phyloP scores from a whole-genome alignment of 2,329 filamentous ascomycete genomes.

The Huntiella abstrusa region DNA sequence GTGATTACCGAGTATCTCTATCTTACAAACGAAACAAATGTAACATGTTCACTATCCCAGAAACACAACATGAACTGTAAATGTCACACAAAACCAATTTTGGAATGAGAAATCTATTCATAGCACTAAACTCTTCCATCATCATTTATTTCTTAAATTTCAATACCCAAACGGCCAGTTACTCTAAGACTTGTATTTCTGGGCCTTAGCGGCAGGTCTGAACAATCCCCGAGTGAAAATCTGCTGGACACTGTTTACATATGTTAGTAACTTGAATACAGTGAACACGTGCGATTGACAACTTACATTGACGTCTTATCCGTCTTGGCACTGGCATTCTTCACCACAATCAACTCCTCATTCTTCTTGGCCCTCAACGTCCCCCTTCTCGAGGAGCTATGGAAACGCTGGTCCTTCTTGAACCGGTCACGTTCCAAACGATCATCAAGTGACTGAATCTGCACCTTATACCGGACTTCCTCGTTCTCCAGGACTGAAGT shows the following conservation, averaged over 20 bases:
- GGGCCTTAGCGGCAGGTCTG: neutral
- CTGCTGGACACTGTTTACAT: conserved; percentile 3
- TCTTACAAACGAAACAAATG: too few species aligned
- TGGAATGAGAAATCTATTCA: too few species aligned
- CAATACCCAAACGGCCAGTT: too few species aligned
- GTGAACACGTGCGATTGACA: conserved; percentile 8
- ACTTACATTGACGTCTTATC: conserved; percentile 10
- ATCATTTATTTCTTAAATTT: neutral
- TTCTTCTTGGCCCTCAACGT: conserved; percentile 1
- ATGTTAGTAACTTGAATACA: conserved; percentile 3
- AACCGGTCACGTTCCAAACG: conserved; percentile 4
- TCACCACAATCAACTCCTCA: conserved; percentile 9
- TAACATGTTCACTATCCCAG: too few species aligned
- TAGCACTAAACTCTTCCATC: too few species aligned
- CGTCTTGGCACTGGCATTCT: neutral
- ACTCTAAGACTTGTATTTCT: too few species aligned
- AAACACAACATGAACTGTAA: too few species aligned
- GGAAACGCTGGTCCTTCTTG: conserved; percentile 4
- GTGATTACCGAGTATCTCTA: too few species aligned
- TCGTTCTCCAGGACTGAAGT: conserved; percentile 5
- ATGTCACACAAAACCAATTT: too few species aligned
- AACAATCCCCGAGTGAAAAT: conserved; percentile 10
- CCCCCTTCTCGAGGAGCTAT: conserved; percentile 1
- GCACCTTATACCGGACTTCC: conserved; percentile 9
- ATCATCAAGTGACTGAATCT: conserved; percentile 9